Conservation (phyloP, 139 green algal species). For the Microglena sp. region DNA sequence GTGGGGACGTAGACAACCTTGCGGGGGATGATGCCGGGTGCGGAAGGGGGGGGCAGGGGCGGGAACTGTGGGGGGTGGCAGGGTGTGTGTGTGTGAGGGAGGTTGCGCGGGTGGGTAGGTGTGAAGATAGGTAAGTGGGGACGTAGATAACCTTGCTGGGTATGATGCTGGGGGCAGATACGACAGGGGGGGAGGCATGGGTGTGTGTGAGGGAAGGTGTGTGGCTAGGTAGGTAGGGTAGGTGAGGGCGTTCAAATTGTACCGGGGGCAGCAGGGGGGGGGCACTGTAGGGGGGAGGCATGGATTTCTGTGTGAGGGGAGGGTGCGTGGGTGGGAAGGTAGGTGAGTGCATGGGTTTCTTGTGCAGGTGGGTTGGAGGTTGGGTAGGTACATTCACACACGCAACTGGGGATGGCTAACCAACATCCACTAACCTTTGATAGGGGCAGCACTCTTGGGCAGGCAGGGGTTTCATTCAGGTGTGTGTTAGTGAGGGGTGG, state of each 20-base stretch:
- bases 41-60: neutral
- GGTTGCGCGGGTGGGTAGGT: neutral
- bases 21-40: conserved; percentile 22
- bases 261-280: neutral
- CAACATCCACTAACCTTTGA: conserved; percentile 35
- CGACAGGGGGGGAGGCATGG: neutral
- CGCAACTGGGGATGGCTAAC: too few relatives aligned
- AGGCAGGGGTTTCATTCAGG: conserved; percentile 94
- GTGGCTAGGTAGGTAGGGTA: neutral
- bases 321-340: too few relatives aligned
- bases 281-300: conserved; percentile 7
- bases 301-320: neutral
- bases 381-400: too few relatives aligned
- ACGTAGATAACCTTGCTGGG: neutral
- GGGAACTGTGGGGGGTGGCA: neutral
- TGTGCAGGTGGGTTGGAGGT: too few relatives aligned
- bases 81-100: neutral
- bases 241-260: neutral
- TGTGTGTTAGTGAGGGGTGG: too few relatives aligned
- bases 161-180: neutral
- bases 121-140: too few relatives aligned
- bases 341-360: too few relatives aligned
- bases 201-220: neutral
- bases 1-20: conserved; percentile 87
- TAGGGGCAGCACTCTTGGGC: conserved; percentile 60